Percentiles rank a stretch among this genome's conserved stretches.
phyloP scores from a whole-genome alignment of 1,284 basidiomycete genomes.

The Rhodotorula sp. region DNA sequence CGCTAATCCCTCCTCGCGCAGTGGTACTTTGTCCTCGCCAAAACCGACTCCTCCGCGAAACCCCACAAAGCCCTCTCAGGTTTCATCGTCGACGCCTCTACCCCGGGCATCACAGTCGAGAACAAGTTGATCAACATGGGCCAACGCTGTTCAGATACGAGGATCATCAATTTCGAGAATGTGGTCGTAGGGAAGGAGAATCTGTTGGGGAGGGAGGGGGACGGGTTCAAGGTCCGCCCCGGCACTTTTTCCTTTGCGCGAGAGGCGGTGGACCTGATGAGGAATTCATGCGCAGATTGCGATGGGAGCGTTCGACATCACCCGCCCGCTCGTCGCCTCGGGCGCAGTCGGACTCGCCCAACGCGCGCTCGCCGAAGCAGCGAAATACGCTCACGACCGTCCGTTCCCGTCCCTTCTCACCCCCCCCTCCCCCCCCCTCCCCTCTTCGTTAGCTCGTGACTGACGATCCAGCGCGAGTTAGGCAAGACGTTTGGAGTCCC shows the following conservation, averaged over 20 bases:
- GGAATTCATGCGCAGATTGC: slow-evolving; percentile 44
- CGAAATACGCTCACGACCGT: slow-evolving; percentile 57
- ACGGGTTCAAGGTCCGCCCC: slow-evolving; percentile 51
- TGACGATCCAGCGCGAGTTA: background rate
- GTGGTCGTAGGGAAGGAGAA: slow-evolving; percentile 53
- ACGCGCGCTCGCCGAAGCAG: slow-evolving; percentile 57
- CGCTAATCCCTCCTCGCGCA: background rate
- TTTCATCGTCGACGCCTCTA: slow-evolving; percentile 58
- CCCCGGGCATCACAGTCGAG: slow-evolving; percentile 53
- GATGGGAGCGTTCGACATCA: slow-evolving; percentile 58
- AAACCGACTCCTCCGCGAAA: slow-evolving; percentile 54
- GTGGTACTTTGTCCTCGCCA: slow-evolving; percentile 59
- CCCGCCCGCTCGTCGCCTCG: slow-evolving; percentile 54
- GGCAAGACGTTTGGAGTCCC: slow-evolving; percentile 57
- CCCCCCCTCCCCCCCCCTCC: background rate
- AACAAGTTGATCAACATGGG: slow-evolving; percentile 63
- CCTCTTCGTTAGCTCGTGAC: too few species aligned
- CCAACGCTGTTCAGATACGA: slow-evolving; percentile 58
- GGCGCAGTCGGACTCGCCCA: slow-evolving; percentile 58
- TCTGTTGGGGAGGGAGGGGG: slow-evolving; percentile 56
- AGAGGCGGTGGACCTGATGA: background rate
- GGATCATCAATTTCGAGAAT: slow-evolving; percentile 53
- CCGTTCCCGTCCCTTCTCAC: too few species aligned
- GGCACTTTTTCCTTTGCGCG: background rate
- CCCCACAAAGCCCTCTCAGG: slow-evolving; percentile 57